phyloP scores from a whole-genome alignment of 2,329 filamentous ascomycete genomes.

The Sclerotinia borealis region DNA sequence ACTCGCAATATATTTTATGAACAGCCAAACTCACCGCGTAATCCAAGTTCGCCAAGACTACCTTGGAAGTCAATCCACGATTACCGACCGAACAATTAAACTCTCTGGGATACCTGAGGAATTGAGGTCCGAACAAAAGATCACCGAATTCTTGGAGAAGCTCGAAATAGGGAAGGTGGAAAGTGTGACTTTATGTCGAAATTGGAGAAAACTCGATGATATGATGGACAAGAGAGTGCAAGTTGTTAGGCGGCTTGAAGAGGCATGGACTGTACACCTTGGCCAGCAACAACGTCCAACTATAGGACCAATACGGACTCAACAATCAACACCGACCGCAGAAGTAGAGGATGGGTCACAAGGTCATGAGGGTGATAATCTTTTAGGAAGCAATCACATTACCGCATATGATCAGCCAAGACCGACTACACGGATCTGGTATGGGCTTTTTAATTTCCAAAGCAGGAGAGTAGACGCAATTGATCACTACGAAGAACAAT shows the following conservation, averaged over 20 bases:
- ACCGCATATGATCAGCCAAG: conserved; percentile 41
- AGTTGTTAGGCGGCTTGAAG: conserved; percentile 68
- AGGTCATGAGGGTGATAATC: conserved; percentile 51
- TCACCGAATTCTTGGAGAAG: conserved; percentile 81
- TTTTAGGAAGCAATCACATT: conserved; percentile 45
- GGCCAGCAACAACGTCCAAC: conserved; percentile 37
- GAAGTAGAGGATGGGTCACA: conserved; percentile 37
- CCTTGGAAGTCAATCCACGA: conserved; percentile 86
- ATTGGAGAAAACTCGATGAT: conserved; percentile 78
- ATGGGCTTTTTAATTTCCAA: conserved; percentile 67
- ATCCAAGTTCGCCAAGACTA: conserved; percentile 86
- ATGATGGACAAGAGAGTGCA: conserved; percentile 62
- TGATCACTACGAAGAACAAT: conserved; percentile 85
- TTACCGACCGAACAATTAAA: conserved; percentile 90
- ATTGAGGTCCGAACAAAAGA: conserved; percentile 71
- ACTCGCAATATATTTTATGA: conserved; percentile 75
- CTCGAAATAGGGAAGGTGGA: conserved; percentile 87
- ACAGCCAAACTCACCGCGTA: conserved; percentile 75
- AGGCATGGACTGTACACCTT: conserved; percentile 74
- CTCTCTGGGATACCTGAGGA: conserved; percentile 80
- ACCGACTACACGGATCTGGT: conserved; percentile 70
- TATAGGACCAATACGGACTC: conserved; percentile 31
- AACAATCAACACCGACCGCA: conserved; percentile 39
- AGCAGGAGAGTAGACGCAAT: conserved; percentile 79
- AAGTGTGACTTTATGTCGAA: conserved; percentile 74